phyloP scores from a whole-genome alignment of 148 eudicot species.

The Chenopodium album region DNA sequence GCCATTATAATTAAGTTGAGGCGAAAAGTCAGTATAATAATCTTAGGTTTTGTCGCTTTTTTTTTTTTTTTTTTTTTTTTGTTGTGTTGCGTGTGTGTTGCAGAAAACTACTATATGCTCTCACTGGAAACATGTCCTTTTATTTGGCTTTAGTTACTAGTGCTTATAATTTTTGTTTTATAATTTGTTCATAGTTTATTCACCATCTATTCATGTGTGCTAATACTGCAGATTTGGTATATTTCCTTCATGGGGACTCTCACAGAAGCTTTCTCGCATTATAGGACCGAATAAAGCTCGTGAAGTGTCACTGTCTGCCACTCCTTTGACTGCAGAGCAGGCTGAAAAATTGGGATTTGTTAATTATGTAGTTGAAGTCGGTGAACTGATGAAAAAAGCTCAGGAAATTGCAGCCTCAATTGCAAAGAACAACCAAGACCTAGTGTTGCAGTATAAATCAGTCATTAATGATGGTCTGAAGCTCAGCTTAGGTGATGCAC shows the following conservation, averaged over 20 bases:
- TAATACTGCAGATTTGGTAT: constrained; percentile 70
- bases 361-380: constrained; percentile 73
- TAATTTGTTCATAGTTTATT: neutral
- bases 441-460: constrained; percentile 84
- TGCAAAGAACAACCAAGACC: constrained; percentile 65
- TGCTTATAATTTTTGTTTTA: neutral
- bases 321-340: constrained; percentile 75
- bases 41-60: neutral
- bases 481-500: constrained; percentile 68
- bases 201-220: neutral
- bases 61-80: too few relatives aligned
- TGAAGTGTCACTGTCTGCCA: constrained; percentile 66
- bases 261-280: constrained; percentile 92
- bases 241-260: constrained; percentile 99
- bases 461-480: constrained; percentile 87
- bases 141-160: neutral
- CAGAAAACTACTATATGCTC: too few relatives aligned
- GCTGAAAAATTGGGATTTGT: constrained; percentile 83
- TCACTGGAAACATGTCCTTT: neutral
- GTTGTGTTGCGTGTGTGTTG: too few relatives aligned
- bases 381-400: constrained; percentile 69
- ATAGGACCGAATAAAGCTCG: constrained; percentile 88
- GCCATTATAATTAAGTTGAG: neutral
- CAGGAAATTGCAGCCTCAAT: constrained; percentile 75
- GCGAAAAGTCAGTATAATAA: neutral